Evolutionary conservation across 148 eudicot genomes (phyloP), one percentile per base, ranked within the genome.

Genomic region (Rhododendron ovatum): DNA sequence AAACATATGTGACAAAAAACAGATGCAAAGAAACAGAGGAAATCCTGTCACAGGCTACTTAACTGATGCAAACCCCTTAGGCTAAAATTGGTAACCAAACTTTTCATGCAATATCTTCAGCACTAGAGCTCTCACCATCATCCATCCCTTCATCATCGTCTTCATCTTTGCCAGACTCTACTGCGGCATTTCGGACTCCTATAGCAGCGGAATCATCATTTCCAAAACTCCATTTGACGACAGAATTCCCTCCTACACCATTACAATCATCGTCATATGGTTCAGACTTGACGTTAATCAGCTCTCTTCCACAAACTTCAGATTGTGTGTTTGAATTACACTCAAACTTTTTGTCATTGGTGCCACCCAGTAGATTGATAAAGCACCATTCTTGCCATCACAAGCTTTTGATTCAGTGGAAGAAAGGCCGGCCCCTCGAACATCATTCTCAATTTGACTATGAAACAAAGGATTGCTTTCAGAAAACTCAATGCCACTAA

Each of bases 131-230:
- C 26, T 50, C 61, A 71, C 28, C 77, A 33, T 73, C 63, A 15
- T 87, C 83, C 65, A 71, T 65, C 82, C 43, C 59, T 71, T 71
- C 86, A 69, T 80, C 84, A 69, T 55, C 26, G 28, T 63, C 69
- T 63, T 24, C 69, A 80, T 71, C 48, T 37, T 55, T 80, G 39
- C 65, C 65, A 51, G 45, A 80, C 43, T 84, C 87, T 26, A 67
- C 18, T 15, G 75, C 12, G 45, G 67, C 51, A 50, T 71, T 63
- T 35, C 55, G 45, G n/a, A 80, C 12, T 24, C 59, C 48, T 78
- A 26, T 13, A 41, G 43, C 5, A 61, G 57, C 37, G 14, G 5
- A 63, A 43, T 81, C 69, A 1, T 37, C 83, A 35, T 81, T 81
- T 33, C 24, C 83, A 35, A 55, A 55, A 35, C 67, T 81, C 69